Evolutionary conservation across 2,329 filamentous ascomycete genomes (phyloP), one percentile per base, ranked within the genome.

Genomic region (Fusarium odoratissimum): DNA sequence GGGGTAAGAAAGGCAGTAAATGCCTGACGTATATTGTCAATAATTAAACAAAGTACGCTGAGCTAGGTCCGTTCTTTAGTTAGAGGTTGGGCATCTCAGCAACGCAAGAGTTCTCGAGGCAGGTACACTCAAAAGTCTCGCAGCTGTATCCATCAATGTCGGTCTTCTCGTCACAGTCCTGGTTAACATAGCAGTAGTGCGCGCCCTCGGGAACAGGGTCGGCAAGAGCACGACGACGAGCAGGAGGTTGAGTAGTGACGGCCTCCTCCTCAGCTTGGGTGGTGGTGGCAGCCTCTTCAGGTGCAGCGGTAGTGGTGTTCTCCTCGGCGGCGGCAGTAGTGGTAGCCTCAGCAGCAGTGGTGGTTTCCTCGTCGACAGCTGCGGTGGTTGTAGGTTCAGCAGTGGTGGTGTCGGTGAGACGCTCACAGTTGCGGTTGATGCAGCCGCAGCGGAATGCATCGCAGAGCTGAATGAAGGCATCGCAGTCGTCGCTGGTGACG

Each of bases 401-500:
- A 19, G n/a, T 33, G 9, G 59, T 37, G 9, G 59, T 45, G 23
- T n/a, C 59, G 1, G 49, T 58, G 13, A 62, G 31, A 4, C 12
- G 40, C 17, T 31, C 25, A n/a, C 59, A 62, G 13, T 31, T 28
- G 3, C 25, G 16, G n/a, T 59, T 44, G 28, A 67, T 30, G 12
- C 64, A 67, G 16, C 64, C 64, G 25, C 64, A 67, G 41, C 54
- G 64, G 35, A 17, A 1, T 3, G 28, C 2, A 19, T 67, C 64
- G n/a, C 64, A 67, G 5, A 54, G n/a, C n/a, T 28, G 10, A 9
- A 37, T 3, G 4, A 2, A 28, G 1, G 17, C 30, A 7, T 8
- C 3, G 8, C 64, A 67, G 19, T 64, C 46, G 0, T 6, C 1
- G 23, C 17, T 48, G 16, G 6, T 8, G 1, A 0, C 3, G 13